Percentiles rank a stretch among this genome's conserved stretches.
Evolutionary conservation across 2,329 filamentous ascomycete genomes (phyloP).

Genomic region (Sclerotiophoma versabilis): DNA sequence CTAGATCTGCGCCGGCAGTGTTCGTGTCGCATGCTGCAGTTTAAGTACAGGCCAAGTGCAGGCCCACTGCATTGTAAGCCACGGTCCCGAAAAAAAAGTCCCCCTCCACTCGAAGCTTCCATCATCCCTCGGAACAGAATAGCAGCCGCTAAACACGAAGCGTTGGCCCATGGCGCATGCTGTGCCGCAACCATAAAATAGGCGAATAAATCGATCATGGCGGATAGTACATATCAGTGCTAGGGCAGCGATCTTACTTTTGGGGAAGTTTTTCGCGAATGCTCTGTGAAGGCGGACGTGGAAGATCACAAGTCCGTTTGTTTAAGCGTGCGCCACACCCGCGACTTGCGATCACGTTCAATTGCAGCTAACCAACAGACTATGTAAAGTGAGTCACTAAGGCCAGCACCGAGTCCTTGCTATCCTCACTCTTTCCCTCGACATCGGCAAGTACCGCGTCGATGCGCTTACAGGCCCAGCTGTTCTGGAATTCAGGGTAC

Average conservation of each 20-base stretch:
- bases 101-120: neutral
- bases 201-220: neutral
- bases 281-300: neutral
- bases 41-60: no score
- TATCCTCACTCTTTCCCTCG: slow-evolving; percentile 19
- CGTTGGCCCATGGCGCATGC: neutral
- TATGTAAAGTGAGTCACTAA: neutral
- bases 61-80: neutral
- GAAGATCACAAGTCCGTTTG: neutral
- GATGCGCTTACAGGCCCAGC: slow-evolving; percentile 48
- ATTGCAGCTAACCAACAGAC: neutral
- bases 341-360: neutral
- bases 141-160: neutral
- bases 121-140: no score
- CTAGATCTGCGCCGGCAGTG: neutral
- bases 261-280: neutral
- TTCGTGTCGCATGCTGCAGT: neutral
- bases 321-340: neutral
- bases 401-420: neutral
- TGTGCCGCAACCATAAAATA: neutral
- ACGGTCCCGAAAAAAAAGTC: no score
- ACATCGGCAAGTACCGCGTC: slow-evolving; percentile 39
- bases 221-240: neutral
- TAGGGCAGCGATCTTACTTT: neutral
- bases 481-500: slow-evolving; percentile 52